phyloP scores from a whole-genome alignment of 2,329 filamentous ascomycete species.

The Sporothrix variecibatus region DNA sequence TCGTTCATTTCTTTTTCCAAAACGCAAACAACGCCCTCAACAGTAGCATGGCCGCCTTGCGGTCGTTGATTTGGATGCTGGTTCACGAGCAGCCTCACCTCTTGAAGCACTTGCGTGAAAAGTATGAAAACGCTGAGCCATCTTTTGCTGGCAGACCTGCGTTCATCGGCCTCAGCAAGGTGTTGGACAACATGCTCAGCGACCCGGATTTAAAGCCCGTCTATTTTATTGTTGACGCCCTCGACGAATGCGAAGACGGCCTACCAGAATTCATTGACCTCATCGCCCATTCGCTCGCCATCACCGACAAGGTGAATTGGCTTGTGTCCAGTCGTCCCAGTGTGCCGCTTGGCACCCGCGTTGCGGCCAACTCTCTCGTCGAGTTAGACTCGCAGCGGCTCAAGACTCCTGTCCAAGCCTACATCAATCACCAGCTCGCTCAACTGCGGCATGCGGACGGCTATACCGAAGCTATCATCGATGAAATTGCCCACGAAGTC shows the following conservation, averaged over 20 bases:
- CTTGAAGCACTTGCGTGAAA: conserved; percentile 31
- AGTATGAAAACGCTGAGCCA: conserved; percentile 25
- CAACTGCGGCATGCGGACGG: not conserved
- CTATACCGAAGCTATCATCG: not conserved
- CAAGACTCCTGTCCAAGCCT: conserved; percentile 11
- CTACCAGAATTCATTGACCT: conserved; percentile 4
- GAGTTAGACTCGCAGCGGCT: conserved; percentile 12
- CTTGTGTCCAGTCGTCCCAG: conserved; percentile 17
- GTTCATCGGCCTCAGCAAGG: not conserved
- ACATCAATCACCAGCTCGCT: conserved; percentile 19
- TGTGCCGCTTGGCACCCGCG: not conserved
- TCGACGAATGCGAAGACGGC: conserved; percentile 13
- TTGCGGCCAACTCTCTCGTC: not conserved
- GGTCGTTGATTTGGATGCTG: conserved; percentile 32
- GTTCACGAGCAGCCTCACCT: conserved; percentile 32
- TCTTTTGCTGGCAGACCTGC: conserved; percentile 25
- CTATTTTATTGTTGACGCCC: conserved; percentile 20
- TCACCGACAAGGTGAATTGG: conserved; percentile 17
- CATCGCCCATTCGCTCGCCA: not conserved
- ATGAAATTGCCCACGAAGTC: not conserved
- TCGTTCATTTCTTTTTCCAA: conserved; percentile 30
- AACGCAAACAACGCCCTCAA: conserved; percentile 29
- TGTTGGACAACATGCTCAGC: not conserved
- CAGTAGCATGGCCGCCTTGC: conserved; percentile 30
- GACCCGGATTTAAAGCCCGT: conserved; percentile 12